Base-by-base conservation (phyloP, 371 early-diverging fungal genomes). In the Nosema muscidifuracis region DNA sequence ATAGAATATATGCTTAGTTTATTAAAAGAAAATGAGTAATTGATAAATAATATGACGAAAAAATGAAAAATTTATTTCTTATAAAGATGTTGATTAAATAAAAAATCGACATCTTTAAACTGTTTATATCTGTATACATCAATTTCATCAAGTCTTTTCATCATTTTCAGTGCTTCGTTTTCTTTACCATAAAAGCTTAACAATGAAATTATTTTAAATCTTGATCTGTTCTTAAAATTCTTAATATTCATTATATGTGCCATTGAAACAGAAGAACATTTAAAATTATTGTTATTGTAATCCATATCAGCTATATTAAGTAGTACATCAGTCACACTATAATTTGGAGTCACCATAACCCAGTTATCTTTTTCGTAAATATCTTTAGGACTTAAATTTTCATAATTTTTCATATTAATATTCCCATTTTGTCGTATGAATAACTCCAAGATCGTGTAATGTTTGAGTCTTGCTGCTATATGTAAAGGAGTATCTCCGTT, bases 1-100 rank as follows among this genome's bases (percentile, higher is more conserved):
- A 73, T 78, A 0, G 34, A 75, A 4, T 58, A 64, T 20, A 56
- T 78, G 58, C 12, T 78, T 26, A 55, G 65, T 3, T 40, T 55
- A 60, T 47, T 73, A 38, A 64, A 73, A 24, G 60, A 77, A 18
- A 33, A 47, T 56, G 65, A 64, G n/a, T n/a, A n/a, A n/a, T 55
- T 57, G n/a, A 50, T 57, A 58, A 38, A n/a, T 7, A 7, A 38
- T 13, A 47, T 47, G 20, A 7, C 3, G 20, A 18, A 7, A 47
- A 18, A 15, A 15, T 4, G 13, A n/a, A n/a, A 47, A 20, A 47
- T 26, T 58, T 58, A 58, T 34, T 34, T 58, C 3, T 34, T 58
- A 34, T 36, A 34, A 24, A 58, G 18, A 58, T 36, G 16, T 34
- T 22, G 2, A 58, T 36, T n/a, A 34, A 34, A 22, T 22, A 2